Percentiles rank a stretch among this genome's conserved stretches.
phyloP scores from a whole-genome alignment of 2,329 filamentous ascomycete species.

The Neofusicoccum laricinum region DNA sequence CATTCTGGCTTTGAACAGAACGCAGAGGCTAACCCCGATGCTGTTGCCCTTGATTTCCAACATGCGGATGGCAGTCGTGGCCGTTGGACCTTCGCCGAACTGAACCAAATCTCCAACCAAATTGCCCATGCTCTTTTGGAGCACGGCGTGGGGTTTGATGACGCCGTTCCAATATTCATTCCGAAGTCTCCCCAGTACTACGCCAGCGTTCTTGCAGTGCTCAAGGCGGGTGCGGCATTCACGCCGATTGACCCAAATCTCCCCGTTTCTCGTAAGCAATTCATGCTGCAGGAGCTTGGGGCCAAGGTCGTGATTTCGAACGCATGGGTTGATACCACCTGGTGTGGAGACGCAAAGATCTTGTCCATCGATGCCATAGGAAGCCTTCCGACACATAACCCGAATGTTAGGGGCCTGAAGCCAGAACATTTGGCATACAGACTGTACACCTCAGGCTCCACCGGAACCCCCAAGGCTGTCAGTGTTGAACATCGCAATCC shows the following conservation, averaged over 20 bases:
- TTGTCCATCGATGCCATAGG: conserved; percentile 17
- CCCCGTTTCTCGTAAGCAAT: conserved; percentile 31
- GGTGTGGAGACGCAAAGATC: conserved; percentile 15
- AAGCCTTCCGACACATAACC: conserved; percentile 19
- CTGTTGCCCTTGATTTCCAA: conserved; percentile 38
- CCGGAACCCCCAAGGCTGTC: conserved; percentile 44
- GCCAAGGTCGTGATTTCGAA: conserved; percentile 29
- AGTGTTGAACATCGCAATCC: conserved; percentile 41
- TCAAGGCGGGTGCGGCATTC: conserved; percentile 40
- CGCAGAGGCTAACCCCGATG: conserved; percentile 26
- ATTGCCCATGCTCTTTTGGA: conserved; percentile 31
- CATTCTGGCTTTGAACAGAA: conserved; percentile 40
- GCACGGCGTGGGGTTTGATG: conserved; percentile 25
- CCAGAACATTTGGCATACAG: conserved; percentile 39
- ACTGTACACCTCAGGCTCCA: conserved; percentile 45
- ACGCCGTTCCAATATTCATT: conserved; percentile 36
- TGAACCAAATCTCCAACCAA: conserved; percentile 32
- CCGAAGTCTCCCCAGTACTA: conserved; percentile 34
- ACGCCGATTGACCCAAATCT: conserved; percentile 35
- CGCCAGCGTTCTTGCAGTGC: conserved; percentile 36
- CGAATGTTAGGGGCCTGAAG: conserved; percentile 25
- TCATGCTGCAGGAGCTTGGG: conserved; percentile 34
- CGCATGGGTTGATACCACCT: conserved; percentile 15
- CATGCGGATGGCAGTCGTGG: conserved; percentile 28
- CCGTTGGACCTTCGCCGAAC: conserved; percentile 31